Percentiles rank a stretch among this genome's conserved stretches.
phyloP scores from a whole-genome alignment of 2,329 filamentous ascomycete genomes.

The Aureobasidium melanogenum region DNA sequence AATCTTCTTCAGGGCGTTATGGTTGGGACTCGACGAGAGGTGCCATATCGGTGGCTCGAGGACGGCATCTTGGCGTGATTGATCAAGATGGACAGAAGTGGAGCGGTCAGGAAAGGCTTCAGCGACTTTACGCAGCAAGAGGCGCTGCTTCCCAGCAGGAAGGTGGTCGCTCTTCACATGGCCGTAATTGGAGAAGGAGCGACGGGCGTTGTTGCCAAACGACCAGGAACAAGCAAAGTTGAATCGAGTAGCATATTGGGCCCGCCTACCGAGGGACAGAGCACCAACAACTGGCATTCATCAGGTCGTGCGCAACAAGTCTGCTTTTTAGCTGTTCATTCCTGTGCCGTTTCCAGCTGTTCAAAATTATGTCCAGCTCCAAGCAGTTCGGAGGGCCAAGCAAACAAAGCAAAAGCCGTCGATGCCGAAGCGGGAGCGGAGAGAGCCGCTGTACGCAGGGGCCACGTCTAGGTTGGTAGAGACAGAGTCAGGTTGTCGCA shows the following conservation, averaged over 20 bases:
- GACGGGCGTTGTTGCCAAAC: slow-evolving; percentile 8
- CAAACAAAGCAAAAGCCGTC: not conserved
- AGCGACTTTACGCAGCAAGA: not conserved
- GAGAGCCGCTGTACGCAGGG: not conserved
- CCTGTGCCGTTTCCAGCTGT: not conserved
- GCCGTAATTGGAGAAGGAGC: not conserved
- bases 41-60: not conserved
- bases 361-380: not conserved
- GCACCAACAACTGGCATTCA: slow-evolving; percentile 14
- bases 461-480: not conserved
- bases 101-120: not conserved
- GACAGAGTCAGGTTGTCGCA: not conserved
- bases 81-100: not conserved
- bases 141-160: not conserved
- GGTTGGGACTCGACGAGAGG: not conserved
- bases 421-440: not conserved
- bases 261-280: slow-evolving; percentile 12
- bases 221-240: not conserved
- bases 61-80: not conserved
- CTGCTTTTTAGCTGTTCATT: too few species aligned
- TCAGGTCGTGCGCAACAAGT: slow-evolving; percentile 7
- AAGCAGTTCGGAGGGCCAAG: not conserved
- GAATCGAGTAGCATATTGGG: not conserved
- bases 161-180: slow-evolving; percentile 2
- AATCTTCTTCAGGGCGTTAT: not conserved